Conservation (phyloP, 2,329 filamentous ascomycete genomes). For the Aspergillus tubingensis region DNA sequence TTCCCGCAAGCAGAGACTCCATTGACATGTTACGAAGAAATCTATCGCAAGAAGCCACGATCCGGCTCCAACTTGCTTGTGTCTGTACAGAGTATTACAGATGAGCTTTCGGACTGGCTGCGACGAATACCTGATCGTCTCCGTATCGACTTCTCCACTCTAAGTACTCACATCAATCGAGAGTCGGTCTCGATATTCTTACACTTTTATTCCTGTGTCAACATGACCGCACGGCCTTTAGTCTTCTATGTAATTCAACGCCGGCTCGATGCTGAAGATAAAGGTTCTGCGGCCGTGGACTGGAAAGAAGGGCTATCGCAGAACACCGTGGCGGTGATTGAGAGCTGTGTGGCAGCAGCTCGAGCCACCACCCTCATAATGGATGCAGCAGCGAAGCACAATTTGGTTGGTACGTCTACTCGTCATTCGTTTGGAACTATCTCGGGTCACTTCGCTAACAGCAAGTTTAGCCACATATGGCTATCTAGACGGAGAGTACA, state of each 20-base stretch:
- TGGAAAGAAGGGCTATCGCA: slow-evolving; percentile 53
- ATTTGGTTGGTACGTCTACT: slow-evolving; percentile 50
- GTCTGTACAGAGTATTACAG: slow-evolving; percentile 55
- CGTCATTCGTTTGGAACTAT: background rate
- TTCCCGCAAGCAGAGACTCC: background rate
- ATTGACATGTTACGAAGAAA: slow-evolving; percentile 33
- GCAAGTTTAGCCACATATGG: slow-evolving; percentile 53
- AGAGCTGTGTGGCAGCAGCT: slow-evolving; percentile 56
- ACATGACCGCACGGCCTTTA: slow-evolving; percentile 58
- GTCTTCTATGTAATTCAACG: slow-evolving; percentile 57
- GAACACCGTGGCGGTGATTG: slow-evolving; percentile 54
- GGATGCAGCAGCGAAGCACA: slow-evolving; percentile 51
- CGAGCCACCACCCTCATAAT: slow-evolving; percentile 54
- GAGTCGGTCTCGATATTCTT: slow-evolving; percentile 56
- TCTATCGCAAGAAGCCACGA: slow-evolving; percentile 53
- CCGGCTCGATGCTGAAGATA: slow-evolving; percentile 42
- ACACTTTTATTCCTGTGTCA: slow-evolving; percentile 61
- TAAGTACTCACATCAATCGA: slow-evolving; percentile 47
- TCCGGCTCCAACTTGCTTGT: slow-evolving; percentile 52
- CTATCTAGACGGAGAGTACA: slow-evolving; percentile 60
- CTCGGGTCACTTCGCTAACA: background rate
- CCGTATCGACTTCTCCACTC: slow-evolving; percentile 51
- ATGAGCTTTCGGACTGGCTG: slow-evolving; percentile 54
- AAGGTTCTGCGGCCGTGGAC: slow-evolving; percentile 39
- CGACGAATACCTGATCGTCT: slow-evolving; percentile 51